Conservation (phyloP, 345 rosid species). For the Turritis glabra region DNA sequence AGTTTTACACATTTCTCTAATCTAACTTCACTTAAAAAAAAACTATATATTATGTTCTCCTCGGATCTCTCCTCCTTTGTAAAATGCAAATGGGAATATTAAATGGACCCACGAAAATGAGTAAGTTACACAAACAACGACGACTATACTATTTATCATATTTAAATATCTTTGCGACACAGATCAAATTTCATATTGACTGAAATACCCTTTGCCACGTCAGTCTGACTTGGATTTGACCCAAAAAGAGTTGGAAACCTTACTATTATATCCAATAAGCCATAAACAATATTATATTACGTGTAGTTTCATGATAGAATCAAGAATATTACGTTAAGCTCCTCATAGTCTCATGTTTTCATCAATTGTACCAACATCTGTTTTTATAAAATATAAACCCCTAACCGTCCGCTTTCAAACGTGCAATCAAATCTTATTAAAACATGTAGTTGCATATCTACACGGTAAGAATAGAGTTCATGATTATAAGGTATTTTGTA, state of each 20-base stretch:
- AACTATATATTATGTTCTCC: background rate
- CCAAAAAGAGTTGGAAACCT: constrained; percentile 19
- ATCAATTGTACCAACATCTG: background rate
- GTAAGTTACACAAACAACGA: constrained; percentile 7
- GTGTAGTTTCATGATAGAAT: constrained; percentile 7
- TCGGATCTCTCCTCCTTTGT: constrained; percentile 16
- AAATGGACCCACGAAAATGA: constrained; percentile 28
- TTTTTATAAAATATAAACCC: background rate
- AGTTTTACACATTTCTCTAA: constrained; percentile 23
- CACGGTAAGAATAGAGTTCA: too few relatives aligned
- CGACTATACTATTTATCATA: background rate
- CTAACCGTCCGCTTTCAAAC: background rate
- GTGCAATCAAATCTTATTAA: background rate
- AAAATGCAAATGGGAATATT: constrained; percentile 17
- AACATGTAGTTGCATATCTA: too few relatives aligned
- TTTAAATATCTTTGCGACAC: background rate
- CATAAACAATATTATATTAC: background rate
- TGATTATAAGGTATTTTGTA: too few relatives aligned
- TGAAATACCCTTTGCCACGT: constrained; percentile 26
- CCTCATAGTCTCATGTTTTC: background rate
- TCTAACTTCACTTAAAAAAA: background rate
- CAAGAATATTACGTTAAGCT: background rate
- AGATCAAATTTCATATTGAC: background rate
- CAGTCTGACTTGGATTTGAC: constrained; percentile 38
- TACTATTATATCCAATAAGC: constrained; percentile 23